Base-by-base conservation (phyloP, 1,139 yeast genomes). In the Hyphopichia khmerensis region DNA sequence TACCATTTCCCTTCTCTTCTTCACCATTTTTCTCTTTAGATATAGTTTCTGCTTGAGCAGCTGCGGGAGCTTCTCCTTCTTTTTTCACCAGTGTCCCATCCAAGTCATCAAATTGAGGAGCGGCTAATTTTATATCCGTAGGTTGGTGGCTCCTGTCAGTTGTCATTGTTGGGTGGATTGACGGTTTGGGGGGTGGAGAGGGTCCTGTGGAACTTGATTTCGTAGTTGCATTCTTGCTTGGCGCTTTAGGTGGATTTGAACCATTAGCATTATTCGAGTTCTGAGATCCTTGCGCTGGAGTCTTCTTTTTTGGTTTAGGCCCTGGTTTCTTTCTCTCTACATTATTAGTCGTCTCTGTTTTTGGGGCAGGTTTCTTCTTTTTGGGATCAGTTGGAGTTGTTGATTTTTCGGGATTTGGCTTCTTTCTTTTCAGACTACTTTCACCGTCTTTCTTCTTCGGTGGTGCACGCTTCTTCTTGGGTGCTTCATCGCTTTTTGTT, bases 111-210 rank as follows among this genome's bases (percentile, higher is more conserved):
- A 39, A 21, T 13, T 29, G n/a, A 13, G 41, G 34, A n/a, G 33
- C 11, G 4, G 51, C 43, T 2, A 44, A 27, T 18, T 38, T 30
- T 2, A 17, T 18, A 7, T 40, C 27, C n/a, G 43, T 41, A 35
- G 29, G 35, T 15, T 15, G 39, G 39, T 30, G 43, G 40, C 31
- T 45, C 36, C 47, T 50, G 31, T 54, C 59, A 2, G 60, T 51
- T 7, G 60, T 53, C 54, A 56, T 50, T 4, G 57, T 52, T 6
- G 62, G 46, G 33, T 44, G 48, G 11, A 53, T 35, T 8, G 35
- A 43, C 4, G 39, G 35, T 33, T 39, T 38, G 2, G 46, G 32
- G 3, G 43, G 41, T 10, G 39, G 39, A 15, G 46, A 15, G 17
- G 51, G 41, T 15, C 40, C 41, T 16, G 38, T 36, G 19, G 43